Conservation (phyloP, 2,329 filamentous ascomycete species). For the Sclerotinia minor region DNA sequence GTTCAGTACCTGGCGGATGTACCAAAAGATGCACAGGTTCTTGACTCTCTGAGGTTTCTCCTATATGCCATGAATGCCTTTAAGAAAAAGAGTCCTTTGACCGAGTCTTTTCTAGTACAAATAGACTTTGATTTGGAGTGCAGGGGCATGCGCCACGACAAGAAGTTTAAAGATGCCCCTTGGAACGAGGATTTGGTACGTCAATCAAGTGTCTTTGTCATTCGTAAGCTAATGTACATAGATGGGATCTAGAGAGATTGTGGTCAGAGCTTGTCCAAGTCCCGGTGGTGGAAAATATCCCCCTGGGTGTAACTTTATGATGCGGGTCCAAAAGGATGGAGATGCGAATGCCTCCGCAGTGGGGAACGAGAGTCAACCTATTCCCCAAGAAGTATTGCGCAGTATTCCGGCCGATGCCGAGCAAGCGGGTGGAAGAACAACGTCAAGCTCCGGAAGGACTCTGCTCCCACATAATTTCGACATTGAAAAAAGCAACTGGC, state of each 20-base stretch:
- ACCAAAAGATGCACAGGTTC: conserved; percentile 78
- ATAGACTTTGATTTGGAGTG: conserved; percentile 87
- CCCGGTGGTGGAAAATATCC: conserved; percentile 5
- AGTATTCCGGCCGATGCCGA: neutral
- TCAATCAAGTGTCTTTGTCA: conserved; percentile 25
- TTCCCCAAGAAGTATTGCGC: neutral
- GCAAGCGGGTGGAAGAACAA: neutral
- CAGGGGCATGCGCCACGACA: conserved; percentile 60
- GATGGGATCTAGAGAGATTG: conserved; percentile 33
- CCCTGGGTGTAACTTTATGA: conserved; percentile 30
- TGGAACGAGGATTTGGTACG: conserved; percentile 43
- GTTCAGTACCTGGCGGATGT: conserved; percentile 93
- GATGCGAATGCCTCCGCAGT: neutral
- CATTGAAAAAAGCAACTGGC: conserved; percentile 31
- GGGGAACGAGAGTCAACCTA: neutral
- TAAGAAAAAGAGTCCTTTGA: conserved; percentile 84
- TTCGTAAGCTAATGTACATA: conserved; percentile 29
- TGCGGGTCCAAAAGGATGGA: conserved; percentile 23
- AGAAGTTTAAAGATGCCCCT: conserved; percentile 55
- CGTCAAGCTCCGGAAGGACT: conserved; percentile 23
- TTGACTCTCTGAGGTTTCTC: conserved; percentile 84
- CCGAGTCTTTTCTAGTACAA: conserved; percentile 92
- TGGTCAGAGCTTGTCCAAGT: conserved; percentile 22
- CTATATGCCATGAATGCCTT: conserved; percentile 87
- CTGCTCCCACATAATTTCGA: conserved; percentile 18